These are phyloP conservation scores for Casuarina glauca DNA, from an alignment of 306 rosid species.

Conservation along the genomic window DNA sequence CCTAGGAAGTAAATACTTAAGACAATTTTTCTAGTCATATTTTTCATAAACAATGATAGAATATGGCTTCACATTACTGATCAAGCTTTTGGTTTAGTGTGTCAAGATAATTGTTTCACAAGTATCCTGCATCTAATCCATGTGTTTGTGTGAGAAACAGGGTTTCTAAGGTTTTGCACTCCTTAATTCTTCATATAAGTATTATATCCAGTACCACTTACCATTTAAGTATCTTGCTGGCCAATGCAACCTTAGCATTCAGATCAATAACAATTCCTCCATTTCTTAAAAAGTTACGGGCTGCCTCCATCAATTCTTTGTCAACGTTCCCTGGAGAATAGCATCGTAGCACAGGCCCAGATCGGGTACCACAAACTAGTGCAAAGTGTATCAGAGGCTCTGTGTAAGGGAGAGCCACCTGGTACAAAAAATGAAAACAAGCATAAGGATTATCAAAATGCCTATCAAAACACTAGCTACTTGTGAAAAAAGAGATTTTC, in stretches of 20 bases:
- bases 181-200: background rate
- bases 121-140: background rate
- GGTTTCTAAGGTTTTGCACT: background rate
- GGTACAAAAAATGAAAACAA: conserved; percentile 25
- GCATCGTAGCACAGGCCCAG: conserved; percentile 76
- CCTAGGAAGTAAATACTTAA: background rate
- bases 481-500: background rate
- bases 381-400: conserved; percentile 93
- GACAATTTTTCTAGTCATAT: background rate
- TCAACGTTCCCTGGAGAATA: conserved; percentile 78
- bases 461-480: conserved; percentile 10
- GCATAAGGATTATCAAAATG: background rate
- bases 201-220: conserved; percentile 34
- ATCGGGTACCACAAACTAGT: conserved; percentile 71
- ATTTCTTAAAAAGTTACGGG: conserved; percentile 58
- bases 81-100: background rate
- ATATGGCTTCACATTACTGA: background rate
- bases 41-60: background rate
- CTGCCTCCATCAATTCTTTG: conserved; percentile 72
- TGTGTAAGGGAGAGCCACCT: conserved; percentile 83
- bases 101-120: background rate
- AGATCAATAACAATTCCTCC: conserved; percentile 64
- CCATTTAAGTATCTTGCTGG: conserved; percentile 81
- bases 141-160: background rate
- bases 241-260: conserved; percentile 51